phyloP scores from a whole-genome alignment of 257 asterid genomes.

The Coffea canephora region DNA sequence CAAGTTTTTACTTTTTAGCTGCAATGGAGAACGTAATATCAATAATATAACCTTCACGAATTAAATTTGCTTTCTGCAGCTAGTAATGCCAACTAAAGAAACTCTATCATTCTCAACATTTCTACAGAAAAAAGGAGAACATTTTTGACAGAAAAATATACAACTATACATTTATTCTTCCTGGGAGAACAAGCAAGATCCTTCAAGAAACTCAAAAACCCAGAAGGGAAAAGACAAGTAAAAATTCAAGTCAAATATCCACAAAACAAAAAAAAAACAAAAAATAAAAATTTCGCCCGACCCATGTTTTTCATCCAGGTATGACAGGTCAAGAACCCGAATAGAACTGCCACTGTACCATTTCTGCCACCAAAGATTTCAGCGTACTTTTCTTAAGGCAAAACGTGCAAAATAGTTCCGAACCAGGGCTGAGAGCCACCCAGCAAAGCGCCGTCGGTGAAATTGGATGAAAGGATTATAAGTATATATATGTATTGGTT shows the following conservation, averaged over 20 bases:
- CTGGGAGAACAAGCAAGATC: neutral
- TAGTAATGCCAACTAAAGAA: neutral
- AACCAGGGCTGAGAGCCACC: constrained; percentile 25
- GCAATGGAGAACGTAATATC: no score
- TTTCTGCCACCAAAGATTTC: constrained; percentile 62
- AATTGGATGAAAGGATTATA: no score
- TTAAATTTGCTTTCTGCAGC: neutral
- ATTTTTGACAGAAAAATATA: neutral
- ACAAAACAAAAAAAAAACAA: neutral
- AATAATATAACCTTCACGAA: neutral
- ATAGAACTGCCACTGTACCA: constrained; percentile 51
- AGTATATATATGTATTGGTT: no score
- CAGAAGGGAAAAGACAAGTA: neutral
- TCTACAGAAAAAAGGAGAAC: neutral
- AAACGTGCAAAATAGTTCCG: constrained; percentile 28
- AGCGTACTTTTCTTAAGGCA: constrained; percentile 29
- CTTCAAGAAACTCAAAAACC: neutral
- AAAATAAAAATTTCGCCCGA: constrained; percentile 22
- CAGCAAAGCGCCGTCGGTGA: constrained; percentile 56
- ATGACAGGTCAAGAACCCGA: constrained; percentile 59
- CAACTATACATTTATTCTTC: neutral
- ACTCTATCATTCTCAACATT: neutral
- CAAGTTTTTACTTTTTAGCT: no score
- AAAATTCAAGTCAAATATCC: neutral
- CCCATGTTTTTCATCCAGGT: constrained; percentile 44